Conservation (phyloP, 177 flowering plant species). For the Telopea speciosissima region DNA sequence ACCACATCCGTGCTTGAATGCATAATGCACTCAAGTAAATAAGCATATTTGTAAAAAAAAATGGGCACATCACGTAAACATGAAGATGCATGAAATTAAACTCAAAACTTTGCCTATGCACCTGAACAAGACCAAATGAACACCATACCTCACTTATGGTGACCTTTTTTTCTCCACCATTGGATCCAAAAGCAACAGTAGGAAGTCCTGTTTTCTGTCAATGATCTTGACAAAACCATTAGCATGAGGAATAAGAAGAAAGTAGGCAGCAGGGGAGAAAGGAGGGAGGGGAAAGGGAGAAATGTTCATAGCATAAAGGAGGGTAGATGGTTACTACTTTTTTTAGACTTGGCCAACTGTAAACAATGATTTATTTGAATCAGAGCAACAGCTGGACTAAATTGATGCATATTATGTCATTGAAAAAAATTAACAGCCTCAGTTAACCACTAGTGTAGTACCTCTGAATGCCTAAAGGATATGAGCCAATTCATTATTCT, state of each 20-base stretch:
- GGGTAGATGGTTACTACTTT: background rate
- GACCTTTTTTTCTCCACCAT: slow-evolving; percentile 42
- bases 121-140: background rate
- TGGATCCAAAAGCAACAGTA: slow-evolving; percentile 62
- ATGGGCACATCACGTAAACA: background rate
- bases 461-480: slow-evolving; percentile 56
- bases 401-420: background rate
- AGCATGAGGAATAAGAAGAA: slow-evolving; percentile 5
- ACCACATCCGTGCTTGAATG: background rate
- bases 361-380: background rate
- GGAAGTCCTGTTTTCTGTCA: slow-evolving; percentile 39
- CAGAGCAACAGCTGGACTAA: background rate
- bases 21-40: background rate
- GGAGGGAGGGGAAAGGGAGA: background rate
- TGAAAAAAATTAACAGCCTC: background rate
- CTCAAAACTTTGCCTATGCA: background rate
- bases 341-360: background rate
- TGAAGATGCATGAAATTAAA: background rate
- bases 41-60: background rate
- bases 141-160: slow-evolving; percentile 65
- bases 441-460: slow-evolving; percentile 12
- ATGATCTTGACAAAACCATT: background rate
- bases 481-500: slow-evolving; percentile 64
- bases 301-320: background rate
- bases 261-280: background rate